Base-by-base conservation (phyloP, 1,284 basidiomycete genomes). In the Pulveroboletus sp. region DNA sequence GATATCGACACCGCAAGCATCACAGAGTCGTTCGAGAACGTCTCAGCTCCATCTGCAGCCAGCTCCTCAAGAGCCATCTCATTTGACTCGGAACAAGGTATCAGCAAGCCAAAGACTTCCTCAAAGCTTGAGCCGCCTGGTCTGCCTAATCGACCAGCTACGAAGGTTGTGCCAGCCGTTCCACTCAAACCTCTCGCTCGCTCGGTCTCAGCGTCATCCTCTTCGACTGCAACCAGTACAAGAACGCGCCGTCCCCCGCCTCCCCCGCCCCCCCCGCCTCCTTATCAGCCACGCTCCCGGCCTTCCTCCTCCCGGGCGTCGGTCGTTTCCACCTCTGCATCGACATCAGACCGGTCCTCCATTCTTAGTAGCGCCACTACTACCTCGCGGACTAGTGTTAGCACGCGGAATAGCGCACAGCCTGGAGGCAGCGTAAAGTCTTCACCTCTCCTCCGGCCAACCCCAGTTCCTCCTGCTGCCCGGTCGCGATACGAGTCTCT, bases 11-110 rank as follows among this genome's bases (percentile, higher is more conserved):
- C 77, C 10, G 75, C 76, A 54, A 87, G 85, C 62, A 77, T 89
- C 14, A 78, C 80, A 54, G 88, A 88, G 57, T 87, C 86, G 1
- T 91, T 85, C 62, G 89, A 91, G 66, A 81, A 87, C 49, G 79
- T 91, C 20, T 83, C 85, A 9, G 71, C 77, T 9, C 71, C 74
- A 15, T 67, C 78, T 24, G 74, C 76, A 6, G 57, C 78, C 40
- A 82, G 79, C 56, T 81, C 81, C 18, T 71, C 72, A 11, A 75
- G 74, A 14, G 72, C 48, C 70, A 77, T 52, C 59, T 65, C 49
- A 12, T 72, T 74, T 28, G 79, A 81, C 57, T 84, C 81, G 81
- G 77, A 78, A 52, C 74, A 68, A 50, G 74, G 75, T 18, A 67
- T 71, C 54, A 61, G 65, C 33, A 70, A 71, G 44, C 60, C 51